These are phyloP conservation scores for Bipolaris sorokiniana DNA, from an alignment of 2,329 filamentous ascomycete species.

Conservation along the genomic window DNA sequence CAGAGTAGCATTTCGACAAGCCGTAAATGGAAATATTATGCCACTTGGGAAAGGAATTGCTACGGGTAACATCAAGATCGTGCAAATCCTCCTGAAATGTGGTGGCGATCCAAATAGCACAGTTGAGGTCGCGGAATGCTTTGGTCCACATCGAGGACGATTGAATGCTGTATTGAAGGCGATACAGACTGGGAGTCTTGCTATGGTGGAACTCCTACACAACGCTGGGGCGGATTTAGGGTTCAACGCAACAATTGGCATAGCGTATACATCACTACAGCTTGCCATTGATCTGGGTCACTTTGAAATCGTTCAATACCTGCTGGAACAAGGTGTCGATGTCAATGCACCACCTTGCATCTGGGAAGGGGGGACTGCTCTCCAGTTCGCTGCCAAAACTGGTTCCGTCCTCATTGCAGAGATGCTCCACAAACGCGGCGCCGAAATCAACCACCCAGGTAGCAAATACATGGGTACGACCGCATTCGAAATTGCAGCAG, in stretches of 20 bases:
- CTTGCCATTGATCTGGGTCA: constrained; percentile 11
- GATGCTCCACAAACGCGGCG: neutral
- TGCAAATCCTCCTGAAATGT: neutral
- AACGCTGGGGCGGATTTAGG: neutral
- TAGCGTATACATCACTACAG: constrained; percentile 17
- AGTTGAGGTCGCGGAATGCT: neutral
- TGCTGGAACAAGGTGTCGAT: constrained; percentile 3
- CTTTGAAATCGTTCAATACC: constrained; percentile 12
- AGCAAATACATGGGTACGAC: constrained; percentile 10
- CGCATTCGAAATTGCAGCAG: constrained; percentile 22
- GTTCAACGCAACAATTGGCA: constrained; percentile 7
- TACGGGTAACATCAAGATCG: neutral
- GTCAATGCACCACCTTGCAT: constrained; percentile 3
- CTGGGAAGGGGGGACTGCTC: constrained; percentile 14
- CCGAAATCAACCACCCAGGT: neutral
- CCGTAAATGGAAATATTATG: too few species aligned
- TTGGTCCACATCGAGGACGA: neutral
- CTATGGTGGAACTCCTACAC: neutral
- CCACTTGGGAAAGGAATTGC: neutral
- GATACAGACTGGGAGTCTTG: neutral
- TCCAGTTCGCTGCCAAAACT: constrained; percentile 19
- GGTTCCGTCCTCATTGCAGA: constrained; percentile 14
- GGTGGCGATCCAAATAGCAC: neutral
- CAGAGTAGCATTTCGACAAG: too few species aligned
- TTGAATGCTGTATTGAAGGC: neutral